Evolutionary conservation across 768 basidiomycete species (phyloP).

Genomic region (Psilocybe cyanescens): DNA sequence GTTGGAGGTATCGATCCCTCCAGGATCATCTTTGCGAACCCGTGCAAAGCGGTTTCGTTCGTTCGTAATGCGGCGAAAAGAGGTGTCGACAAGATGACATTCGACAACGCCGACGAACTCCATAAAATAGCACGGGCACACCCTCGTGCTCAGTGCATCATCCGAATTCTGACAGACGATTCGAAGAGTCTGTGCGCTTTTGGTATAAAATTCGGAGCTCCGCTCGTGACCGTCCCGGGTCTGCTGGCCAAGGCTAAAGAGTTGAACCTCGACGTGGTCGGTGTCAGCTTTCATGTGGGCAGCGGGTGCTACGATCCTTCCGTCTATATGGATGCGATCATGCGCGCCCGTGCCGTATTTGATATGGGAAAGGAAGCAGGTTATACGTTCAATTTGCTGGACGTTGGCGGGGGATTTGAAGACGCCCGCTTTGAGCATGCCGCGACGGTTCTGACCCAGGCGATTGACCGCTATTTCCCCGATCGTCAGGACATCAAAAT

Average conservation of each 20-base stretch:
- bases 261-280: slow-evolving; percentile 83
- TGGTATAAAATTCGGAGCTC: slow-evolving; percentile 96
- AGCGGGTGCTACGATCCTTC: slow-evolving; percentile 94
- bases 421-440: slow-evolving; percentile 83
- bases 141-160: slow-evolving; percentile 82
- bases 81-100: slow-evolving; percentile 94
- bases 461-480: slow-evolving; percentile 83
- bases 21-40: slow-evolving; percentile 96
- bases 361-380: slow-evolving; percentile 85
- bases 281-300: slow-evolving; percentile 97
- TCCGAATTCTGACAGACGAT: slow-evolving; percentile 98
- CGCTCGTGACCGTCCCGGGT: slow-evolving; percentile 76
- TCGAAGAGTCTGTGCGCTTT: slow-evolving; percentile 92
- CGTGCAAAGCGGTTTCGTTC: slow-evolving; percentile 96
- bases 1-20: slow-evolving; percentile 77
- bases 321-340: slow-evolving; percentile 89
- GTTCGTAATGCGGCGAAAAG: slow-evolving; percentile 80
- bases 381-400: slow-evolving; percentile 82
- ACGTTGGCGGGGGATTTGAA: slow-evolving; percentile 97
- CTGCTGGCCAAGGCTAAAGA: slow-evolving; percentile 81
- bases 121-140: slow-evolving; percentile 87
- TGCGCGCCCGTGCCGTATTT: slow-evolving; percentile 81
- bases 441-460: slow-evolving; percentile 67
- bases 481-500: slow-evolving; percentile 68
- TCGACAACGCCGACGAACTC: slow-evolving; percentile 96